Base-by-base conservation (phyloP, 257 asterid species). In the Echium plantagineum region DNA sequence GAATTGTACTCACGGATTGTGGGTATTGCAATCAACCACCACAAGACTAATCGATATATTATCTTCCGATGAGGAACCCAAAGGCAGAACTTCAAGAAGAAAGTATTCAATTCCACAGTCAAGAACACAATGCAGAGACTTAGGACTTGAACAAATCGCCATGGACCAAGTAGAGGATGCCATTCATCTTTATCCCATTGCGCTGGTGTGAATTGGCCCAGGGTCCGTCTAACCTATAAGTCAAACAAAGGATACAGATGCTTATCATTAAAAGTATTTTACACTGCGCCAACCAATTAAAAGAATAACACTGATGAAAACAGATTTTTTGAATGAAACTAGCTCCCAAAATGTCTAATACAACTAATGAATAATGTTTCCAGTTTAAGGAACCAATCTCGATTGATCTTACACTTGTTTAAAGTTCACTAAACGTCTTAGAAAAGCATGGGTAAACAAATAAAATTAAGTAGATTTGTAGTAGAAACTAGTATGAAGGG, bases 141-240 rank as follows among this genome's bases (percentile, higher is more conserved):
- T 58, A 91, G 82, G 66, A 91, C 93, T 84, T 88, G 96, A 74
- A 91, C 59, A 63, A 91, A 91, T 67, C 98, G 87, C 75, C 84
- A 75, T 28, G 98, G 98, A 55, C 96, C 98, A 68, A 88, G 94
- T 65, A 91, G 77, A 20, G 98, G 98, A 76, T 84, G 98, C 98
- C 98, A 91, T 78, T 91, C 98, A 60, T 91, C 96, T 77, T 91
- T 91, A 74, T 91, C 96, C 98, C 96, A 91, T 51, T 73, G 82
- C 22, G 98, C 96, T 5, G 95, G 98, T 55, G 98, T 91, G 63
- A 87, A 91, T 59, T 91, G 98, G 9, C 94, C 89, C 31, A 91
- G 78, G 24, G 96, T 85, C 75, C 96, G 81, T 76, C 74, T 85
- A 1, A 91, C 95, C 98, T 91, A 75, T 15, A 71, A 73, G 24